Conservation (phyloP, 2,329 filamentous ascomycete genomes). For the Claviceps humidiphila region DNA sequence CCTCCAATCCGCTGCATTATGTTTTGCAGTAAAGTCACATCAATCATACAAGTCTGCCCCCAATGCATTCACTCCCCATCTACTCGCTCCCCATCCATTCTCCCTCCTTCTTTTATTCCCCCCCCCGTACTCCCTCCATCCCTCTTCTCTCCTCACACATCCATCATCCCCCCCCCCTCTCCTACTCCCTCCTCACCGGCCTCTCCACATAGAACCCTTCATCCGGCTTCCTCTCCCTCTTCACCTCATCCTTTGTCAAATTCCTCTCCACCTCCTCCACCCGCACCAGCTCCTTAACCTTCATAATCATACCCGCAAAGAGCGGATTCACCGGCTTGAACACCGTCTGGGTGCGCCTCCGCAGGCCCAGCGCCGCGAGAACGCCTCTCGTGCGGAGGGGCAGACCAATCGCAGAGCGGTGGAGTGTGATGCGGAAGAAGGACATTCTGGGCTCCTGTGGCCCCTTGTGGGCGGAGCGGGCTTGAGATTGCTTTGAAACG, state of each 20-base stretch:
- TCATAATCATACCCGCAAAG: constrained; percentile 81
- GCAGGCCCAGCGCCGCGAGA: constrained; percentile 72
- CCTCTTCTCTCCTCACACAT: not conserved
- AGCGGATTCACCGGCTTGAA: constrained; percentile 75
- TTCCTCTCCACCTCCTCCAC: constrained; percentile 62
- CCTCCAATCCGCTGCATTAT: not conserved
- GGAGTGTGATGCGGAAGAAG: constrained; percentile 83
- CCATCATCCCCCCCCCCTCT: not conserved
- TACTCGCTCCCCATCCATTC: not conserved
- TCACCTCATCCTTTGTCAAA: constrained; percentile 53
- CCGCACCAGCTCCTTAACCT: constrained; percentile 81
- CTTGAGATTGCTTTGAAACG: too few relatives aligned
- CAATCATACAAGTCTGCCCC: not conserved
- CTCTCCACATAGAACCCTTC: constrained; percentile 70
- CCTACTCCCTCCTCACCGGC: constrained; percentile 12
- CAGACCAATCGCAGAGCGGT: constrained; percentile 81
- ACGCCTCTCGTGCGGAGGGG: constrained; percentile 68
- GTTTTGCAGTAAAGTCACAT: not conserved
- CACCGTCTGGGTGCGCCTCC: constrained; percentile 72
- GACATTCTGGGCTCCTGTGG: constrained; percentile 35
- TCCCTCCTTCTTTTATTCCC: not conserved
- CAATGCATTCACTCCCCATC: not conserved
- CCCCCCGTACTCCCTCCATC: not conserved
- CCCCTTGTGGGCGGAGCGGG: too few relatives aligned
- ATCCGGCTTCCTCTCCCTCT: constrained; percentile 59